Conservation (phyloP, 1,139 yeast genomes). For the Geotrichum macrosporum region DNA sequence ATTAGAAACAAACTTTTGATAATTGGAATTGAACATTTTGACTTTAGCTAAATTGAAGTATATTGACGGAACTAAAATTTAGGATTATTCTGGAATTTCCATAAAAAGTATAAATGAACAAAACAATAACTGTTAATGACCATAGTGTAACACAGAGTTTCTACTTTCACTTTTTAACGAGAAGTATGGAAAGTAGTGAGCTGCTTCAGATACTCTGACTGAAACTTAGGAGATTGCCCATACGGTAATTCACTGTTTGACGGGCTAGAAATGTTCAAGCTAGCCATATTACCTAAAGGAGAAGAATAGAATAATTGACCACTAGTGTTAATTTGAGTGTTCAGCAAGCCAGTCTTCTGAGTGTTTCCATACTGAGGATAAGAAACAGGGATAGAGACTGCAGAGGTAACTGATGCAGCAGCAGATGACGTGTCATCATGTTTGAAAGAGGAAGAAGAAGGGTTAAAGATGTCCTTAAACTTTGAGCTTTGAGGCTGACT, state of each 20-base stretch:
- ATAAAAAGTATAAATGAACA: no score
- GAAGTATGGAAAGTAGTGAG: slow-evolving; percentile 15
- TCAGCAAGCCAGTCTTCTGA: no score
- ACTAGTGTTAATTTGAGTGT: no score
- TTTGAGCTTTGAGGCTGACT: slow-evolving; percentile 8
- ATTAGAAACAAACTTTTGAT: no score
- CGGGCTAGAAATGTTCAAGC: slow-evolving; percentile 12
- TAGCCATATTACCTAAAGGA: slow-evolving; percentile 9
- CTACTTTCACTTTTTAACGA: neutral
- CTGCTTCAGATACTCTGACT: slow-evolving; percentile 19
- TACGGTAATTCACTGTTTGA: neutral
- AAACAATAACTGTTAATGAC: no score
- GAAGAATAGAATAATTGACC: slow-evolving; percentile 9
- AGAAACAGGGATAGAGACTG: neutral
- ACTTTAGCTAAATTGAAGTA: no score
- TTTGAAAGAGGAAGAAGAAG: slow-evolving; percentile 12
- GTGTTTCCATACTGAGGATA: neutral
- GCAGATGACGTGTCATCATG: neutral
- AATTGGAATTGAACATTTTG: no score
- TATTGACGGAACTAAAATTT: no score
- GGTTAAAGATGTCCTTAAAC: slow-evolving; percentile 16
- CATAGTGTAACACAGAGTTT: no score
- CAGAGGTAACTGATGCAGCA: neutral
- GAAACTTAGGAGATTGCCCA: slow-evolving; percentile 18
- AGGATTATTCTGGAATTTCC: no score